Evolutionary conservation across 1,139 yeast species (phyloP).

Genomic region (Suhomyces bokatorum): DNA sequence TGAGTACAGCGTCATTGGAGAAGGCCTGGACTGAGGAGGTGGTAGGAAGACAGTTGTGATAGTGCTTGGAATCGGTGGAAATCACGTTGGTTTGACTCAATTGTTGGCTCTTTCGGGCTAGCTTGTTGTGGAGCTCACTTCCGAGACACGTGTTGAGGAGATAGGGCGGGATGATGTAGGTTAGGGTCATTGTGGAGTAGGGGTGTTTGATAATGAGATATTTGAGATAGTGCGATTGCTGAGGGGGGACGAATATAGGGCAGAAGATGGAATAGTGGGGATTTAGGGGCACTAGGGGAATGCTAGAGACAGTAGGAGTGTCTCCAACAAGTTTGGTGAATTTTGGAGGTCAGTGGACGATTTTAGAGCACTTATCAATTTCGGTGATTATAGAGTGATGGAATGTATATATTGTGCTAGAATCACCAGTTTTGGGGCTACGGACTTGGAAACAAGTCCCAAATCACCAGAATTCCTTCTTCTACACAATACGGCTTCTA

Average conservation of each 20-base stretch:
- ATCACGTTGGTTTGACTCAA: conserved; percentile 33
- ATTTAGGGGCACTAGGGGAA: no score
- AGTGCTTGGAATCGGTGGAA: conserved; percentile 27
- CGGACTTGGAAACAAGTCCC: no score
- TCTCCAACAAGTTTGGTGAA: neutral
- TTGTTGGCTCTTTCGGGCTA: conserved; percentile 25
- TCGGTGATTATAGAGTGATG: neutral
- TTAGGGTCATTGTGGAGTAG: conserved; percentile 8
- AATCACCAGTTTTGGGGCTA: no score
- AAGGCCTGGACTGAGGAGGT: conserved; percentile 21
- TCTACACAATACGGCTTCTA: no score
- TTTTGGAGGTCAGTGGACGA: no score
- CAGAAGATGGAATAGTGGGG: no score
- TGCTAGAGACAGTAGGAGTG: no score
- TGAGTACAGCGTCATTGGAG: conserved; percentile 33
- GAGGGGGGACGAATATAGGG: neutral
- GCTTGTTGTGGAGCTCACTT: conserved; percentile 29
- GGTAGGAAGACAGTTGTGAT: conserved; percentile 18
- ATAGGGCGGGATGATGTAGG: conserved; percentile 47
- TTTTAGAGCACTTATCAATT: no score
- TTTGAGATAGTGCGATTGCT: no score
- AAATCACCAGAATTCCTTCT: no score
- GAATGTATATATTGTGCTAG: neutral
- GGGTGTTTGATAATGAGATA: conserved; percentile 1
- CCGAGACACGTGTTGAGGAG: conserved; percentile 43